These are phyloP conservation scores for Spongospora subterranea DNA, from an alignment of 208 protist species.

Conservation along the genomic window DNA sequence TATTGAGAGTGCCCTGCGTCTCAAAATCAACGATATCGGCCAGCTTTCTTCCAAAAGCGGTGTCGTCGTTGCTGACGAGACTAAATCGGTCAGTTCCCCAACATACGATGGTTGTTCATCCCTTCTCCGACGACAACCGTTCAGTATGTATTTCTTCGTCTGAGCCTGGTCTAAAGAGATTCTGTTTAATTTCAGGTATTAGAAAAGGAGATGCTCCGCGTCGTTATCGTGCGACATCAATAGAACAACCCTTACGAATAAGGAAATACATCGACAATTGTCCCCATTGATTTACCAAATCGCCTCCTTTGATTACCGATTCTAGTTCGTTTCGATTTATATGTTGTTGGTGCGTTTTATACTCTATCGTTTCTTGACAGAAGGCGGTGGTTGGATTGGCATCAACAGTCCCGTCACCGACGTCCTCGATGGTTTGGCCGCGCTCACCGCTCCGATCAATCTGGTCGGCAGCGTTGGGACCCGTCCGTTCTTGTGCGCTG, in stretches of 20 bases:
- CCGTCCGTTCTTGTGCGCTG: neutral
- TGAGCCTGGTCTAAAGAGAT: no score
- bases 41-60: neutral
- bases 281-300: no score
- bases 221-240: neutral
- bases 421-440: neutral
- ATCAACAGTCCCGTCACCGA: no score
- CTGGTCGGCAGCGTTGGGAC: neutral
- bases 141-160: no score
- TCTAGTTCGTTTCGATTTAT: neutral
- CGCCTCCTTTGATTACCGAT: neutral
- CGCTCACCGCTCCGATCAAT: neutral
- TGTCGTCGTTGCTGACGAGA: neutral
- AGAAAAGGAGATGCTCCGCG: neutral
- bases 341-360: no score
- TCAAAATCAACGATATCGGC: neutral
- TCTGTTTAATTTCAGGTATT: neutral
- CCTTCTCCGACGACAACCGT: no score
- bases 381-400: no score
- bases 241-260: no score
- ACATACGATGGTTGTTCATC: no score
- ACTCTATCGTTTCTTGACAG: no score
- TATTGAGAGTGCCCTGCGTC: neutral
- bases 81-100: neutral
- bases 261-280: no score